These are phyloP conservation scores for Sphaerulina musiva DNA, from an alignment of 2,329 filamentous ascomycete species.

Conservation along the genomic window DNA sequence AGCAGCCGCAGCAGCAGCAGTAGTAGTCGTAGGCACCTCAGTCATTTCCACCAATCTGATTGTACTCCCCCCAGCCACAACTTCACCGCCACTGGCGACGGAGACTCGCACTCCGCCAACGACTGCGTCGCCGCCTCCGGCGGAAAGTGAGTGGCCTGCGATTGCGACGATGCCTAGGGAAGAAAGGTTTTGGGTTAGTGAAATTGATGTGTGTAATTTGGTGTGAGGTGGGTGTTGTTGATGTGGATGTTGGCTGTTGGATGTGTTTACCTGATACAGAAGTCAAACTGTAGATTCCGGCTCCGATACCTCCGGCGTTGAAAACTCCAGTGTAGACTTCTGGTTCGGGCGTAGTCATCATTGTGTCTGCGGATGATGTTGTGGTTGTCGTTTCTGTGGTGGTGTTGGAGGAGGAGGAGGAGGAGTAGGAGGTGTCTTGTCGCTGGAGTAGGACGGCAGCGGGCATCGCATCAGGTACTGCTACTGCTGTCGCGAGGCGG, in stretches of 20 bases:
- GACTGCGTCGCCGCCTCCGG: slow-evolving; percentile 12
- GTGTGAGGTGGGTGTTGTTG: neutral
- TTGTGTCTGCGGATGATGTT: neutral
- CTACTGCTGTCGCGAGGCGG: too few relatives aligned
- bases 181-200: neutral
- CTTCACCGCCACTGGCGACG: slow-evolving; percentile 7
- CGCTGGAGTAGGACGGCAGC: neutral
- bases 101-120: slow-evolving; percentile 14
- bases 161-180: neutral
- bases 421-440: neutral
- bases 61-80: slow-evolving; percentile 6
- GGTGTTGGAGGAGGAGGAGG: slow-evolving; percentile 4
- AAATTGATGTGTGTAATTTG: neutral
- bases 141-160: slow-evolving; percentile 21
- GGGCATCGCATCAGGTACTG: too few relatives aligned
- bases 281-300: slow-evolving; percentile 2
- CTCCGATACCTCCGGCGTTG: neutral
- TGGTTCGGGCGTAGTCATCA: too few relatives aligned
- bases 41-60: slow-evolving; percentile 9
- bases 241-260: neutral
- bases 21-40: neutral
- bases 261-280: neutral
- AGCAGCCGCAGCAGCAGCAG: neutral
- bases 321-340: slow-evolving; percentile 5
- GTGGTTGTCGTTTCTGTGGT: neutral